Base-by-base conservation (phyloP, 306 rosid genomes). In the Echinosophora koreensis region DNA sequence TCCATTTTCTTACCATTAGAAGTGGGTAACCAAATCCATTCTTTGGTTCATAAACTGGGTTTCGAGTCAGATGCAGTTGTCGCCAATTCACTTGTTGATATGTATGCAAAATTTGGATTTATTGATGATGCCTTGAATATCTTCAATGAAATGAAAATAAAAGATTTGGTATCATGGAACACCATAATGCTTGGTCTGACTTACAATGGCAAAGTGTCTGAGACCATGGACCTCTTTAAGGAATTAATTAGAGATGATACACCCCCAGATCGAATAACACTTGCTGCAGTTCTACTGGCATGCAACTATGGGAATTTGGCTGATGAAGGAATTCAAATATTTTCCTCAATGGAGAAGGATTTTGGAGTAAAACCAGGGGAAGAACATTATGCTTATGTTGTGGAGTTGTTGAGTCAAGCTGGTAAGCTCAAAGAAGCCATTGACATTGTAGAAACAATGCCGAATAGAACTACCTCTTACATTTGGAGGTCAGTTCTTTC, bases 91-190 rank as follows among this genome's bases (percentile, higher is more conserved):
- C 97, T 94, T 61, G 83, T 90, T 55, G 84, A 90, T 70, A 80
- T 90, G 86, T 90, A 94, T 80, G 77, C 90, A 72, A 89, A 89
- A 86, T 76, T 85, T 80, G 98, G 97, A 82, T 78, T 81, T 56
- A 67, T 91, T 64, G 67, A 83, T 60, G 62, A 69, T 73, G 88
- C 97, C 55, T 73, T 86, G 84, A 77, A 81, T 66, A 84, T 91
- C 69, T 94, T 90, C 80, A 60, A 52, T 6, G 60, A 81, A 61
- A 76, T 77, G 86, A 69, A 62, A 55, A 71, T 77, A 58, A 92
- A 80, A 85, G 98, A 90, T 84, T 84, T 91, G 84, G 84, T 89
- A 69, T 82, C 92, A 49, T 91, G 97, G 97, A 93, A 93, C 84
- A 91, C 94, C 32, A 68, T 91, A 69, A 83, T 91, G 81, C 80